Base-by-base conservation (phyloP, 1,139 yeast genomes). In the Suhomyces terraborum region DNA sequence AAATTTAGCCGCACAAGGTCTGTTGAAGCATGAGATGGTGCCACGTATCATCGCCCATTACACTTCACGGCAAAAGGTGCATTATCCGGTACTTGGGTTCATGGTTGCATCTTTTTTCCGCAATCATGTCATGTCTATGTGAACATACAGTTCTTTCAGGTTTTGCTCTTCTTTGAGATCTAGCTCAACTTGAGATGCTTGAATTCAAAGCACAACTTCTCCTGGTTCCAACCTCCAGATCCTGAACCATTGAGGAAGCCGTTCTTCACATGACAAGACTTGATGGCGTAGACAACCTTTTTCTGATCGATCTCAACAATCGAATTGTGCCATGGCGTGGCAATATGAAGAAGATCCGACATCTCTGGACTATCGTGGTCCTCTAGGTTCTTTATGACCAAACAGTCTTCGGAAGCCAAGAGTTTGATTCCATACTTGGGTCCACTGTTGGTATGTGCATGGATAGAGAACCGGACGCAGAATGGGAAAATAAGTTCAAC, bases 321-420 rank as follows among this genome's bases (percentile, higher is more conserved):
- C 40, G 79, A 65, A 52, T 80, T 80, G 56, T 79, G 85, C 84
- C 84, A 80, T 30, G 85, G 84, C 0, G 84, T 79, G 33, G 85
- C 84, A 45, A 80, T 78, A 52, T 80, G 85, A 44, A 80, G 67
- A 47, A 77, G 62, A 48, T 77, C 82, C 42, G 72, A 59, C 41
- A 55, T 56, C 22, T 47, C 45, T 1, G 69, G 69, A 10, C 53
- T 44, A n/a, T 45, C 42, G 41, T 59, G 61, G 39, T 65, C 66
- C 8, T 62, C 61, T 17, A 66, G 51, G 9, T 61, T 54, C 23
- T 59, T 58, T 23, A 66, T 60, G 19, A 63, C 76, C 23, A 58
- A 66, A 47, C 83, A 78, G 27, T 65, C 63, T 2, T 66, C 61
- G 0, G 64, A 61, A 16, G 73, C 69, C 48, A 79, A 71, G 28